Percentiles rank a stretch among this genome's conserved stretches.
These are phyloP conservation scores for Candida ovalis DNA, from an alignment of 805 yeast species.

Conservation along the genomic window DNA sequence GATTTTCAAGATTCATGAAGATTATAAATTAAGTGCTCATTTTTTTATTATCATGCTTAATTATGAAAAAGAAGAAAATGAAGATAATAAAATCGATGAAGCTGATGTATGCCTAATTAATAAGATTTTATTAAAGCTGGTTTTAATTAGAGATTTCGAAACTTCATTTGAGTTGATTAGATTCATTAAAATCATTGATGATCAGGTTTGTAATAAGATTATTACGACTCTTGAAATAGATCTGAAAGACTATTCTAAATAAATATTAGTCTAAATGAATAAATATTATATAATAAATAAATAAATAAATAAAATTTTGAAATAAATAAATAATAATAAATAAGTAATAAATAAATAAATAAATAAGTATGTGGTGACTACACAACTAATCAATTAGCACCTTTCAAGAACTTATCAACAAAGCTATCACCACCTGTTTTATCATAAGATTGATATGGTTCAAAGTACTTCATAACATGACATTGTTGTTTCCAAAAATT, in stretches of 20 bases:
- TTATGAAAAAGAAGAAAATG: slow-evolving; percentile 37
- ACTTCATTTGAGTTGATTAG: slow-evolving; percentile 53
- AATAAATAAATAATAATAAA: slow-evolving; percentile 10
- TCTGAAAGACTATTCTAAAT: slow-evolving; percentile 6
- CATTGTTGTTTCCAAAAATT: slow-evolving; percentile 90
- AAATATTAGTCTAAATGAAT: not conserved
- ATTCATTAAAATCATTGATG: slow-evolving; percentile 47
- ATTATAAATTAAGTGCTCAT: slow-evolving; percentile 48
- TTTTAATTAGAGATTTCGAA: slow-evolving; percentile 41
- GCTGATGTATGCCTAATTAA: slow-evolving; percentile 39
- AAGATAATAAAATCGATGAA: slow-evolving; percentile 18
- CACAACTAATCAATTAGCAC: slow-evolving; percentile 30
- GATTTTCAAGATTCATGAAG: slow-evolving; percentile 32
- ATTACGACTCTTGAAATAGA: slow-evolving; percentile 26
- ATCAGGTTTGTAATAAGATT: slow-evolving; percentile 33
- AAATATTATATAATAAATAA: slow-evolving; percentile 13
- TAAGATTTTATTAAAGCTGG: slow-evolving; percentile 41
- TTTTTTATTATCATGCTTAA: slow-evolving; percentile 50
- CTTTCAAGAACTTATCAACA: slow-evolving; percentile 70
- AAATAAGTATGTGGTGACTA: not conserved
- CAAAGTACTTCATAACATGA: slow-evolving; percentile 79
- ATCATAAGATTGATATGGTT: slow-evolving; percentile 55
- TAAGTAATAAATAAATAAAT: not conserved
- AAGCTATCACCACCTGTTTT: slow-evolving; percentile 57
- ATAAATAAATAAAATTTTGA: slow-evolving; percentile 30